Base-by-base conservation (phyloP, 192 early-diverging fungal genomes). In the Linnemannia schmuckeri region DNA sequence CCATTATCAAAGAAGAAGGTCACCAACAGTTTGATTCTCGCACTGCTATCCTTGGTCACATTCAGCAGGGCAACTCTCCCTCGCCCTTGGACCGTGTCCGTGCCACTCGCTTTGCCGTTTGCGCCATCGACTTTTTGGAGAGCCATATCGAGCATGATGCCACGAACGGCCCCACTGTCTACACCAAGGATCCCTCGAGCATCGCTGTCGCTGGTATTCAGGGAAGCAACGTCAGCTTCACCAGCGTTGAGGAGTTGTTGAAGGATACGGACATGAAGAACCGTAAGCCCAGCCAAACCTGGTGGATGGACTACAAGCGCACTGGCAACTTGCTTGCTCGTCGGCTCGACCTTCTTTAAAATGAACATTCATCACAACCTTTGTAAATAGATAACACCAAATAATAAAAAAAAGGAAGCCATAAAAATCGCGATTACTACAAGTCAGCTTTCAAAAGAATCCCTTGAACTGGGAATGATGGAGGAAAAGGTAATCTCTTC, bases 1-100 rank as follows among this genome's bases (percentile, higher is more conserved):
- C 89, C 35, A 99, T 99, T 55, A 91, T 98, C 85, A 92, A 95
- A 72, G 94, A 95, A 27, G 98, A 99, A 87, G 95, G 96, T 30
- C 90, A 93, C 54, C 96, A 94, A 1, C 93, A 97, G 81, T 99
- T 96, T 86, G 97, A 98, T 88, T 96, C 96, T 0, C 93, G 96
- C 61, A 97, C 97, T 15, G 92, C 97, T 18, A 95, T 97, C 9
- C 91, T 99, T 46, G 98, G 98, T 30, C 98, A 99, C 79, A 91
- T 97, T 76, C 98, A 99, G 88, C 98, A 99, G 88, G 98, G 98
- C 49, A 96, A 94, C 77, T 94, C 95, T 17, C 97, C 98, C 33
- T 95, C 95, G 37, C 98, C 98, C n/a, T 83, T 98, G 57, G 98
- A 99, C 90, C 96, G 98, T 40, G 95, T 97, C 85, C 95, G 97